Evolutionary conservation across 257 asterid species (phyloP).

Genomic region (Thymus mandschuricus): DNA sequence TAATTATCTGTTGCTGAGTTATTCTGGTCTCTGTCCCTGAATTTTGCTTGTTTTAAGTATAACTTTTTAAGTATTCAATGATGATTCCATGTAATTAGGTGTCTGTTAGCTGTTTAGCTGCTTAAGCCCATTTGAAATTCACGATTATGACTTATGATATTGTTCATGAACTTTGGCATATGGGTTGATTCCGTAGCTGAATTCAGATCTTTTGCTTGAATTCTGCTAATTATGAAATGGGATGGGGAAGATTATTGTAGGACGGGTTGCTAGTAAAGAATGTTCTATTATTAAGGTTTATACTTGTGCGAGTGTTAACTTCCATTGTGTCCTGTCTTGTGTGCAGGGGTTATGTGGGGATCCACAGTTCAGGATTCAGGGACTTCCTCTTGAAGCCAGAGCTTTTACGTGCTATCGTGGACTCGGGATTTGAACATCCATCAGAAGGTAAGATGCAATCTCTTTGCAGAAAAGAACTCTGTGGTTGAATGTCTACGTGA

Average conservation of each 20-base stretch:
- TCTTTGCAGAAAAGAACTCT: neutral
- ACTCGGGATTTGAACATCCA: slow-evolving; percentile 65
- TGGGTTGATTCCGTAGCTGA: neutral
- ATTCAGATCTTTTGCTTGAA: neutral
- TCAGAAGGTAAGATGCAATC: slow-evolving; percentile 55
- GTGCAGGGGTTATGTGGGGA: slow-evolving; percentile 60
- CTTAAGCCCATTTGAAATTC: neutral
- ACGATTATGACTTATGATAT: neutral
- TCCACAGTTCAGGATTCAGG: slow-evolving; percentile 69
- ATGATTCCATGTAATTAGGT: neutral
- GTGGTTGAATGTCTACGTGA: neutral
- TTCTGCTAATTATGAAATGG: neutral
- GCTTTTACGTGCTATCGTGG: slow-evolving; percentile 60
- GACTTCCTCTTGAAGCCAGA: slow-evolving; percentile 67
- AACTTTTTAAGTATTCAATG: no score
- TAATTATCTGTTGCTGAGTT: neutral
- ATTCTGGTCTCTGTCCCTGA: neutral
- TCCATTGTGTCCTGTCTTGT: neutral
- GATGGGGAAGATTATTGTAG: neutral
- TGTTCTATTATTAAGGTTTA: neutral
- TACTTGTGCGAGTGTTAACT: slow-evolving; percentile 3
- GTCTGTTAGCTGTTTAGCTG: neutral
- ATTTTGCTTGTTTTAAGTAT: neutral
- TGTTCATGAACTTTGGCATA: neutral
- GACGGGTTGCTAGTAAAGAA: neutral